phyloP scores from a whole-genome alignment of 2,329 filamentous ascomycete genomes.

The Colletotrichum camelliae region DNA sequence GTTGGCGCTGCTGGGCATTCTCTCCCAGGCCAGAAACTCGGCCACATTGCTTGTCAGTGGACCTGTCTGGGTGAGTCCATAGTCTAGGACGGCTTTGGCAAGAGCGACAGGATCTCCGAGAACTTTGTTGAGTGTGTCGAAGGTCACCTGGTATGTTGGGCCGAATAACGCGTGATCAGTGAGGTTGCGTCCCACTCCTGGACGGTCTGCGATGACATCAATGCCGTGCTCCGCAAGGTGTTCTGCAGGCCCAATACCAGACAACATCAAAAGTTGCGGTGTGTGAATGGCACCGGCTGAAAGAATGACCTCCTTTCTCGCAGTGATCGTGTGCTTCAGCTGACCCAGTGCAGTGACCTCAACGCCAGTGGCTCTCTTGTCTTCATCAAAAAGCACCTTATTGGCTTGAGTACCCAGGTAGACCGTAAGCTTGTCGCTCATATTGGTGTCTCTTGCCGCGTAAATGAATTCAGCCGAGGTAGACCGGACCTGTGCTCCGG shows the following conservation, averaged over 20 bases:
- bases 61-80: not conserved
- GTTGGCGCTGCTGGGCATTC: conserved; percentile 30
- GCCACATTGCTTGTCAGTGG: conserved; percentile 20
- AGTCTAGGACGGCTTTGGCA: not conserved
- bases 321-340: conserved; percentile 9
- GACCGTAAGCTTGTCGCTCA: conserved; percentile 38
- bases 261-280: conserved; percentile 16
- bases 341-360: conserved; percentile 28
- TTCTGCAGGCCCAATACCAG: conserved; percentile 45
- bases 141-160: conserved; percentile 12
- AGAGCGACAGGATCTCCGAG: not conserved
- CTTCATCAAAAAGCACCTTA: conserved; percentile 46
- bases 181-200: conserved; percentile 82
- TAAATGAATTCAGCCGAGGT: conserved; percentile 42
- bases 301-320: conserved; percentile 8
- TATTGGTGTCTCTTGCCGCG: conserved; percentile 27
- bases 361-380: conserved; percentile 46
- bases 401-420: conserved; percentile 47
- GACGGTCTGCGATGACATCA: conserved; percentile 54
- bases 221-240: conserved; percentile 43
- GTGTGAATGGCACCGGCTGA: conserved; percentile 7
- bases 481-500: conserved; percentile 29
- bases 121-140: conserved; percentile 19
- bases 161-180: conserved; percentile 63
- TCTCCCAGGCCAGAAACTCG: conserved; percentile 29